A percentile compares a stretch with the other conserved stretches of the same genome.
Evolutionary conservation across 441 rosid genomes (phyloP).

Genomic region (Geranium incanum): DNA sequence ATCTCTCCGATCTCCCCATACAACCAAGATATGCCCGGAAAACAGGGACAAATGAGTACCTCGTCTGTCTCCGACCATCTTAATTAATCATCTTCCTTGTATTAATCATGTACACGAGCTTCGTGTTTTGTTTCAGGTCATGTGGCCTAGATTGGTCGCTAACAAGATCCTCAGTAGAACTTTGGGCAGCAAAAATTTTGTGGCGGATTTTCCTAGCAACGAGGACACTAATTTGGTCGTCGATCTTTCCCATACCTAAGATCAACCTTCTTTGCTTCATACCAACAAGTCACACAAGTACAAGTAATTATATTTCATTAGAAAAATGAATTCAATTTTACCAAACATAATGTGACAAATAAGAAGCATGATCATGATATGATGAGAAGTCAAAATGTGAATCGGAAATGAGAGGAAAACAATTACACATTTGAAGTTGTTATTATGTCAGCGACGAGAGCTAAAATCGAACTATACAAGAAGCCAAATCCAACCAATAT

Average conservation of each 20-base stretch:
- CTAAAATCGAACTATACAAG: too few species aligned
- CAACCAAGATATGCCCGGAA: conserved; percentile 31
- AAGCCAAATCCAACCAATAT: too few species aligned
- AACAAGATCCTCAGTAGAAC: conserved; percentile 59
- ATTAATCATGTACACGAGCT: too few species aligned
- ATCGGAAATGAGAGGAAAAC: too few species aligned
- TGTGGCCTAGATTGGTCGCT: conserved; percentile 84
- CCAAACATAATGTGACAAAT: too few species aligned
- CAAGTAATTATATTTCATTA: conserved; percentile 33
- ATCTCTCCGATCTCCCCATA: conserved; percentile 1
- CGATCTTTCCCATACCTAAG: conserved; percentile 23
- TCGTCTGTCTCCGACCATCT: background rate
- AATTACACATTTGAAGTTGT: too few species aligned
- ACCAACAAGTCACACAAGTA: conserved; percentile 32
- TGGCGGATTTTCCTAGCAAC: conserved; percentile 56
- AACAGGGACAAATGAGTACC: conserved; percentile 38
- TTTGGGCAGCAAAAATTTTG: conserved; percentile 62
- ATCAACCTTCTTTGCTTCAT: conserved; percentile 26
- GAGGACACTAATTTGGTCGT: conserved; percentile 18
- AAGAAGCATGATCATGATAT: too few species aligned
- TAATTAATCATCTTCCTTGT: background rate
- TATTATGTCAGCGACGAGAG: too few species aligned
- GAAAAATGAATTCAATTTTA: too few species aligned
- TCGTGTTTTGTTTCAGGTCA: conserved; percentile 30
- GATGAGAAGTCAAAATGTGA: too few species aligned